These are phyloP conservation scores for Exidia glandulosa DNA, from an alignment of 768 basidiomycete species.

Conservation along the genomic window DNA sequence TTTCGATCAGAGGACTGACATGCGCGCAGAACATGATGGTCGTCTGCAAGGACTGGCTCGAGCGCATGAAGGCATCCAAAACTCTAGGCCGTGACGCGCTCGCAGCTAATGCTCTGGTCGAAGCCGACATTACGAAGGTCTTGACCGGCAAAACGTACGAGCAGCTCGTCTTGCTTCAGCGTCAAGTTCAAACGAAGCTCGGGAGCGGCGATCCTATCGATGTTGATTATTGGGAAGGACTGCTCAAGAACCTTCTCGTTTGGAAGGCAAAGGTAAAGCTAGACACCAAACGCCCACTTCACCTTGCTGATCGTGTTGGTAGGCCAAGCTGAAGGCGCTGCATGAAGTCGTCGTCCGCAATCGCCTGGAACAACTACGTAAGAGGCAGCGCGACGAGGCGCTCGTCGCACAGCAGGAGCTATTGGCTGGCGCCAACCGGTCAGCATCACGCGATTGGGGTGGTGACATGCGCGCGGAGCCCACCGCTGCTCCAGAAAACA, in stretches of 20 bases:
- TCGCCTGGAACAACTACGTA: slow-evolving; percentile 89
- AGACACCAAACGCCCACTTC: slow-evolving; percentile 4
- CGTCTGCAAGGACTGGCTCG: slow-evolving; percentile 83
- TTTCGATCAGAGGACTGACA: slow-evolving; percentile 2
- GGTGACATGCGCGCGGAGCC: slow-evolving; percentile 26
- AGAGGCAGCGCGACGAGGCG: slow-evolving; percentile 92
- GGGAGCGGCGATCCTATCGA: slow-evolving; percentile 90
- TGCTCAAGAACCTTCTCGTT: slow-evolving; percentile 84
- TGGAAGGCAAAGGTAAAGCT: slow-evolving; percentile 85
- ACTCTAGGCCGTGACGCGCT: slow-evolving; percentile 38
- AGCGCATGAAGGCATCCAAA: slow-evolving; percentile 53
- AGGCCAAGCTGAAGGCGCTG: slow-evolving; percentile 85
- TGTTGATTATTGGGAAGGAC: slow-evolving; percentile 93
- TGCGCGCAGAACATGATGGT: slow-evolving; percentile 83
- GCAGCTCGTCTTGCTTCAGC: slow-evolving; percentile 72
- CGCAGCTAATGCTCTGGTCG: slow-evolving; percentile 68
- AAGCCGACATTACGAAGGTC: slow-evolving; percentile 70
- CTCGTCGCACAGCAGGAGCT: slow-evolving; percentile 87
- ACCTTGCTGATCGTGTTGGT: not conserved
- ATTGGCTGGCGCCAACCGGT: slow-evolving; percentile 62
- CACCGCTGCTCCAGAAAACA: slow-evolving; percentile 21
- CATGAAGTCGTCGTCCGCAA: slow-evolving; percentile 97
- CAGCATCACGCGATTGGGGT: slow-evolving; percentile 37
- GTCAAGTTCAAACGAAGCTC: slow-evolving; percentile 79
- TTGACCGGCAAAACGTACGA: slow-evolving; percentile 80